These are phyloP conservation scores for Fusarium illudens DNA, from an alignment of 2,329 filamentous ascomycete genomes.

Conservation along the genomic window DNA sequence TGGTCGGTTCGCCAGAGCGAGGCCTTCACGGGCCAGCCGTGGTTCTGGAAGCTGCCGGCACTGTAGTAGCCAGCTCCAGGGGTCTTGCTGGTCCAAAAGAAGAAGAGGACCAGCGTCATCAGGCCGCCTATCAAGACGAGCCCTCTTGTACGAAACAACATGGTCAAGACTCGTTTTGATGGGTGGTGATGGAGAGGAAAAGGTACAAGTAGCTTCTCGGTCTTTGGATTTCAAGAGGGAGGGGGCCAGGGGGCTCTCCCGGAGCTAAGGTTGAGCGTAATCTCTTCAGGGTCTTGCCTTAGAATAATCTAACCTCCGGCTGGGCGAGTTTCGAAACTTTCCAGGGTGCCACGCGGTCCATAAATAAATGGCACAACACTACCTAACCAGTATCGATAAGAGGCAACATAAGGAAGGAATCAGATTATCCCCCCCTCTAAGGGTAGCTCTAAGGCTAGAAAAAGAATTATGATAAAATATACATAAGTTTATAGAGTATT, in stretches of 20 bases:
- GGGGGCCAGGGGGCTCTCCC: neutral
- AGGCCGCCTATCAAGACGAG: slow-evolving; percentile 31
- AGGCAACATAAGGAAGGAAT: too few relatives aligned
- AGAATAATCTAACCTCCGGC: neutral
- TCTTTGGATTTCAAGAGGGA: neutral
- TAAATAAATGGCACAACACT: too few relatives aligned
- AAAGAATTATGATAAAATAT: too few relatives aligned
- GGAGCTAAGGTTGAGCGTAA: neutral
- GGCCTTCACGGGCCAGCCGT: slow-evolving; percentile 33
- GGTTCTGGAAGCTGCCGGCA: slow-evolving; percentile 26
- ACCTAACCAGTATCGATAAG: too few relatives aligned
- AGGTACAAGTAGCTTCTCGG: neutral
- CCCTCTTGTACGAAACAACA: slow-evolving; percentile 36
- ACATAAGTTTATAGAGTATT: too few relatives aligned
- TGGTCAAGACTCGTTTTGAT: slow-evolving; percentile 20
- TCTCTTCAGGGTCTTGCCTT: neutral
- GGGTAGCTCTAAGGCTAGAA: too few relatives aligned
- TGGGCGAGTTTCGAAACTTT: neutral
- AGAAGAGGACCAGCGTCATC: slow-evolving; percentile 35
- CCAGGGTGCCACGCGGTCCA: neutral
- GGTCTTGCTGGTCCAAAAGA: slow-evolving; percentile 27
- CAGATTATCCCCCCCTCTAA: too few relatives aligned
- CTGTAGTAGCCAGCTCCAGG: slow-evolving; percentile 28
- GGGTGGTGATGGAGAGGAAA: neutral
- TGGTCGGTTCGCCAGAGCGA: slow-evolving; percentile 35